Evolutionary conservation across 768 basidiomycete species (phyloP).

Genomic region (Leucocoprinus leucothites): DNA sequence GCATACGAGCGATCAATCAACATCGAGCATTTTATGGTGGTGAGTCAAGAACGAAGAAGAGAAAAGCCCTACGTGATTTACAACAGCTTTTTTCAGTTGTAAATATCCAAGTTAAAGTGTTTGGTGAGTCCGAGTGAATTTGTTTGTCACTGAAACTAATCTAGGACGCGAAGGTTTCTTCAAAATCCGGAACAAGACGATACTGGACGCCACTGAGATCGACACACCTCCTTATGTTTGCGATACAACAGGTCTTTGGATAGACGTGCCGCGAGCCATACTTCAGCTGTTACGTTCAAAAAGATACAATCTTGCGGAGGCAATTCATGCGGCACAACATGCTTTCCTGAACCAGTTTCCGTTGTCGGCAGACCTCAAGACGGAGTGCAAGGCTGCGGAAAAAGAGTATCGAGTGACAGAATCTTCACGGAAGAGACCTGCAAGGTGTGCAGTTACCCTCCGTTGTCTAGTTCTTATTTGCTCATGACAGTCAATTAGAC

Average conservation of each 20-base stretch:
- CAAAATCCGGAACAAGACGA: conserved; percentile 65
- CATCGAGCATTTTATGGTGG: conserved; percentile 72
- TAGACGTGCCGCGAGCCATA: conserved; percentile 61
- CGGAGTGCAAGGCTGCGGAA: conserved; percentile 80
- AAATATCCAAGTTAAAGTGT: conserved; percentile 66
- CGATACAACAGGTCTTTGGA: conserved; percentile 73
- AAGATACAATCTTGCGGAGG: conserved; percentile 66
- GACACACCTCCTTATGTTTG: conserved; percentile 77
- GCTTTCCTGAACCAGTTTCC: conserved; percentile 78
- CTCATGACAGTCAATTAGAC: conserved; percentile 32
- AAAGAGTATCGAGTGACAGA: conserved; percentile 62
- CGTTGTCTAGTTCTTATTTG: not conserved
- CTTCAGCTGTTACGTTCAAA: conserved; percentile 52
- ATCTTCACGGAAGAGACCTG: conserved; percentile 64
- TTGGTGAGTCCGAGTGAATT: conserved; percentile 44
- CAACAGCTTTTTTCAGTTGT: conserved; percentile 39
- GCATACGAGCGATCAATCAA: conserved; percentile 62
- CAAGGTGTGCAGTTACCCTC: conserved; percentile 37
- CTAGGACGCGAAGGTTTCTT: conserved; percentile 55
- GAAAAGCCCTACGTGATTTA: not conserved
- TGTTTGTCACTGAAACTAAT: not conserved
- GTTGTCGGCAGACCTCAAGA: conserved; percentile 64
- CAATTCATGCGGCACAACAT: conserved; percentile 84
- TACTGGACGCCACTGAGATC: conserved; percentile 76
- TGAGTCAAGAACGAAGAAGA: conserved; percentile 30